Percentiles rank a stretch among this genome's conserved stretches.
Conservation (phyloP, 2,329 filamentous ascomycete genomes). For the Dendrostoma leiphaemia region DNA sequence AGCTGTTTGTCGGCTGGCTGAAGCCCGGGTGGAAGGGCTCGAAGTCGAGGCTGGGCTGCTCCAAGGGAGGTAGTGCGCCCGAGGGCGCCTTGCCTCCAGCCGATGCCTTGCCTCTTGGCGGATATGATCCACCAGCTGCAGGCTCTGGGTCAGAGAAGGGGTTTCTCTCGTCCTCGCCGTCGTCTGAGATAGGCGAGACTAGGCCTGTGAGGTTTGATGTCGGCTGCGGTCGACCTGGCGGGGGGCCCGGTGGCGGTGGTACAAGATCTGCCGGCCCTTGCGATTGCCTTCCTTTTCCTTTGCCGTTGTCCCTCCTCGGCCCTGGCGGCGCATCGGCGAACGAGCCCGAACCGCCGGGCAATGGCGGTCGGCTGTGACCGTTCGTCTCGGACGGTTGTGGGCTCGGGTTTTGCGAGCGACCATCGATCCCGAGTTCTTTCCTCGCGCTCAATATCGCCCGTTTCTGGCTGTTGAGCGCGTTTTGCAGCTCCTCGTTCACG, state of each 20-base stretch:
- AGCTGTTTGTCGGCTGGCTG: constrained; percentile 30
- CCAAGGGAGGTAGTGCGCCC: constrained; percentile 18
- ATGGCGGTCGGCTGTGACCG: constrained; percentile 12
- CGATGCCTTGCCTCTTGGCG: constrained; percentile 2
- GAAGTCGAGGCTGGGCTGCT: constrained; percentile 33
- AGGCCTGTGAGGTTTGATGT: background rate
- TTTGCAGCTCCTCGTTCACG: constrained; percentile 86
- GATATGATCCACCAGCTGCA: constrained; percentile 5
- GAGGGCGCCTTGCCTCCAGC: background rate
- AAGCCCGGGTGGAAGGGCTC: constrained; percentile 40
- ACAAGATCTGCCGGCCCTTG: constrained; percentile 9
- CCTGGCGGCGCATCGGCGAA: constrained; percentile 12
- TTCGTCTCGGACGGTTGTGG: constrained; percentile 24
- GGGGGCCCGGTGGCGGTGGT: constrained; percentile 8
- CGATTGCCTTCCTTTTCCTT: constrained; percentile 27
- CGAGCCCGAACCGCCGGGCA: constrained; percentile 7
- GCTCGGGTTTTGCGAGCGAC: constrained; percentile 28
- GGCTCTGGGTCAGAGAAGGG: constrained; percentile 26
- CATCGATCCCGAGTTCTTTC: constrained; percentile 48
- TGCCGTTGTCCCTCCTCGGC: constrained; percentile 20
- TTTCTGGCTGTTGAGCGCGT: constrained; percentile 80
- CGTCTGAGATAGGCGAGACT: constrained; percentile 21
- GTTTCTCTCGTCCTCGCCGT: constrained; percentile 17
- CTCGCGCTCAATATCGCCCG: constrained; percentile 68
- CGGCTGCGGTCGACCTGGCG: background rate